These are phyloP conservation scores for Amoeboaphelidium occidentale DNA, from an alignment of 371 early-diverging fungal species.

Conservation along the genomic window DNA sequence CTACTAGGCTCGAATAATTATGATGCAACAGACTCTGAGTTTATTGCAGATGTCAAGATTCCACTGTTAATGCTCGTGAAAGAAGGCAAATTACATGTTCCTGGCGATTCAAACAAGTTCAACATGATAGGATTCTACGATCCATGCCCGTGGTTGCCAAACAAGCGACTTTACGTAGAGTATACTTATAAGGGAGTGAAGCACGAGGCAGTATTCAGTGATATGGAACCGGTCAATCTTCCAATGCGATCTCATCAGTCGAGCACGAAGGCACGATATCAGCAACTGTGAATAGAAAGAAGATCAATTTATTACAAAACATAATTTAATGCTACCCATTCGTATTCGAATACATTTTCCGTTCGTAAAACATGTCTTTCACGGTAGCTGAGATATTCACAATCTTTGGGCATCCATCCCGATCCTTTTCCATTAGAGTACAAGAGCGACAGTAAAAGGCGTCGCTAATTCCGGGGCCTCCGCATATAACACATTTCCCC, in stretches of 20 bases:
- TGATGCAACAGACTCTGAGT: neutral
- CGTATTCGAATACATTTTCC: conserved; percentile 88
- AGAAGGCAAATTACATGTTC: neutral
- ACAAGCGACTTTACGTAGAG: neutral
- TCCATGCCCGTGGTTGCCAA: neutral
- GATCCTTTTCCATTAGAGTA: conserved; percentile 70
- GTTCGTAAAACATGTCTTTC: conserved; percentile 63
- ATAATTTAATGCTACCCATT: no score
- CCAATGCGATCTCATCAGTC: neutral
- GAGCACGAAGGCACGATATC: no score
- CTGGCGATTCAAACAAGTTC: neutral
- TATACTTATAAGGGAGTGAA: neutral
- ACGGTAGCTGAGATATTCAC: conserved; percentile 10
- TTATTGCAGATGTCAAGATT: neutral
- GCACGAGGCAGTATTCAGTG: neutral
- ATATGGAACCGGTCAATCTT: neutral
- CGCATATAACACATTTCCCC: conserved; percentile 80
- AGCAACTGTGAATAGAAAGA: no score
- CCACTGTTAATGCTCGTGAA: neutral
- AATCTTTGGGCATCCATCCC: conserved; percentile 94
- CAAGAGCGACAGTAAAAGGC: conserved; percentile 89
- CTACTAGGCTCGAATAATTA: neutral
- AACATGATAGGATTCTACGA: neutral
- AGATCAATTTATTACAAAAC: no score
- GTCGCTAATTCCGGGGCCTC: conserved; percentile 71